A percentile compares a stretch with the other conserved stretches of the same genome.
Conservation (phyloP, 2,329 filamentous ascomycete genomes). For the Zymoseptoria brevis region DNA sequence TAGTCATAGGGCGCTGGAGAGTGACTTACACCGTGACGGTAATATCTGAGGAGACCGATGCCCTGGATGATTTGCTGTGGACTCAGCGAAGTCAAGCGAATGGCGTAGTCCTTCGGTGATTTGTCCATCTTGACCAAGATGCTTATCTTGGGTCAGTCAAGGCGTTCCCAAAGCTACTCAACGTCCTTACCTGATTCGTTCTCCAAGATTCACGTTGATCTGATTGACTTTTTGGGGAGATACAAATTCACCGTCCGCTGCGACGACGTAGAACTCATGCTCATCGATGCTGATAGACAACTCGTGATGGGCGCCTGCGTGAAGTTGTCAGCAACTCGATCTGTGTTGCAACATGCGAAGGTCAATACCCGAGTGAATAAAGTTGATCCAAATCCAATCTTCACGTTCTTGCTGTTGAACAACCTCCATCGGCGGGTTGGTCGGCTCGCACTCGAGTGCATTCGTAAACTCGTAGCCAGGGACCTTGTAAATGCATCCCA, state of each 20-base stretch:
- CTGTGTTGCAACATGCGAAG: not conserved
- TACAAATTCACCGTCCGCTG: conserved; percentile 17
- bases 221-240: conserved; percentile 11
- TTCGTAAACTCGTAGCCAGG: conserved; percentile 9
- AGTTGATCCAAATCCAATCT: conserved; percentile 13
- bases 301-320: conserved; percentile 12
- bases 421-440: conserved; percentile 11
- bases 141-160: not conserved
- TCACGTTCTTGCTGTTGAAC: conserved; percentile 10
- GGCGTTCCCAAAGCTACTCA: not conserved
- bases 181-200: conserved; percentile 5
- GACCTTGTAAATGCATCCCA: conserved; percentile 8
- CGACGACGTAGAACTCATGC: conserved; percentile 15
- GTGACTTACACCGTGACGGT: not conserved
- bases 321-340: not conserved
- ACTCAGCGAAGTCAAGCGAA: conserved; percentile 2
- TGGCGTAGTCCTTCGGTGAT: conserved; percentile 10
- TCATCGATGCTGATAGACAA: conserved; percentile 16
- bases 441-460: conserved; percentile 10
- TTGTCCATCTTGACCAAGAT: conserved; percentile 14
- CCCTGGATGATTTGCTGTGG: not conserved
- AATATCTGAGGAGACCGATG: not conserved
- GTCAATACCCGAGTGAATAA: conserved; percentile 7
- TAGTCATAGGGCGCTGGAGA: not conserved
- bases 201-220: conserved; percentile 9